Percentiles rank a stretch among this genome's conserved stretches.
Evolutionary conservation across 352 stramenopile genomes (phyloP).

Genomic region (Phytopythium mirpurense): DNA sequence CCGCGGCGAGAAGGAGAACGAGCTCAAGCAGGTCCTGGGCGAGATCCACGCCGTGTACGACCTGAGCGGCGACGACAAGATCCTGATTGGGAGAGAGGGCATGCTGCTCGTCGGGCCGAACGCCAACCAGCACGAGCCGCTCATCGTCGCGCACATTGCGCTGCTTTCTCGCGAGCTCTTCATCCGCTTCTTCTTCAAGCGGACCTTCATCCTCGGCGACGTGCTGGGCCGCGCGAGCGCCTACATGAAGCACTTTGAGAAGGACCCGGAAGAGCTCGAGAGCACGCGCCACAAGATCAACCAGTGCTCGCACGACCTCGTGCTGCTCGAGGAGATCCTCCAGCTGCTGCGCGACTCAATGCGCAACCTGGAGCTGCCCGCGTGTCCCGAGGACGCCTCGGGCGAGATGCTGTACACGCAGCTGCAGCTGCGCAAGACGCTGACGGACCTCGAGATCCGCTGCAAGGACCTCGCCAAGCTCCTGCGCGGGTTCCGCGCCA

Average conservation of each 20-base stretch:
- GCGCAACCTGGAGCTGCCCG: slow-evolving; percentile 87
- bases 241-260: slow-evolving; percentile 90
- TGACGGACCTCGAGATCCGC: slow-evolving; percentile 82
- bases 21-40: slow-evolving; percentile 94
- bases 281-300: slow-evolving; percentile 89
- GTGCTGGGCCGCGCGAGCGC: slow-evolving; percentile 90
- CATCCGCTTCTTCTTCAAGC: slow-evolving; percentile 93
- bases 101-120: slow-evolving; percentile 92
- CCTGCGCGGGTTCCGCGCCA: slow-evolving; percentile 83
- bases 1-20: slow-evolving; percentile 95
- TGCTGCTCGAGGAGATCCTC: slow-evolving; percentile 95
- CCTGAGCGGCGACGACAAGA: slow-evolving; percentile 93
- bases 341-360: slow-evolving; percentile 94
- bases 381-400: slow-evolving; percentile 82
- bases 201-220: slow-evolving; percentile 95
- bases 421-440: slow-evolving; percentile 85
- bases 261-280: slow-evolving; percentile 88
- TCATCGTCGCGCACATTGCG: slow-evolving; percentile 91
- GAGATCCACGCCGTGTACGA: slow-evolving; percentile 95
- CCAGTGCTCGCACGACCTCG: slow-evolving; percentile 92
- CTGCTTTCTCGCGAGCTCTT: slow-evolving; percentile 93
- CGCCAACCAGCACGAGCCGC: slow-evolving; percentile 88
- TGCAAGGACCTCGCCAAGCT: slow-evolving; percentile 94
- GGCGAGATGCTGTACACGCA: slow-evolving; percentile 91
- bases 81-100: slow-evolving; percentile 93